Percentiles rank a stretch among this genome's conserved stretches.
phyloP scores from a whole-genome alignment of 2,329 filamentous ascomycete genomes.

The Chaetoscypha palmicola region DNA sequence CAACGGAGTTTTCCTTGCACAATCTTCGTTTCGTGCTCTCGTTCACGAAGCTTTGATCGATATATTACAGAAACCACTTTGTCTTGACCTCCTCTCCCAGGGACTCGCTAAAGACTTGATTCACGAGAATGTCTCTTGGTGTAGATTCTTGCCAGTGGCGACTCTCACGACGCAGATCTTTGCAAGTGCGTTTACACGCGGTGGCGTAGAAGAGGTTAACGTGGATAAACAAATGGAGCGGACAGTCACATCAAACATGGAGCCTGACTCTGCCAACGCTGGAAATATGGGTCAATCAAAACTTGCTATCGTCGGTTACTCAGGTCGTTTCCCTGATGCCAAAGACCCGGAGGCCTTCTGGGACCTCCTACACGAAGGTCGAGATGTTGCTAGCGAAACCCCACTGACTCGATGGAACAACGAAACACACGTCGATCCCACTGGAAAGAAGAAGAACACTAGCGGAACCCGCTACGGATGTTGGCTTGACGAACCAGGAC shows the following conservation, averaged over 20 bases:
- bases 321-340: conserved; percentile 4
- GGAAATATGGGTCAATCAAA: conserved; percentile 7
- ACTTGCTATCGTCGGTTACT: conserved; percentile 8
- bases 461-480: conserved; percentile 68
- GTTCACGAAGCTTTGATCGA: conserved; percentile 8
- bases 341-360: conserved; percentile 5
- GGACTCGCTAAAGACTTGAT: too few species aligned
- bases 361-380: conserved; percentile 7
- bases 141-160: too few species aligned
- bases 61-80: too few species aligned
- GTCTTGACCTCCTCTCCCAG: too few species aligned
- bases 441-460: conserved; percentile 68
- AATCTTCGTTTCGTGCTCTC: conserved; percentile 27
- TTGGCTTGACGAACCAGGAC: conserved; percentile 60
- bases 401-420: conserved; percentile 65
- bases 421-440: conserved; percentile 62
- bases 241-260: too few species aligned
- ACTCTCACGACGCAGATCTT: too few species aligned
- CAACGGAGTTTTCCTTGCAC: too few species aligned
- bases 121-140: too few species aligned
- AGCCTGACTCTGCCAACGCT: too few species aligned
- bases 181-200: too few species aligned
- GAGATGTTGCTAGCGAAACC: conserved; percentile 23
- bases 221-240: too few species aligned
- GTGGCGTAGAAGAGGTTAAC: too few species aligned